Conservation (phyloP, 2,329 filamentous ascomycete genomes). For the Curvularia eragrostidis region DNA sequence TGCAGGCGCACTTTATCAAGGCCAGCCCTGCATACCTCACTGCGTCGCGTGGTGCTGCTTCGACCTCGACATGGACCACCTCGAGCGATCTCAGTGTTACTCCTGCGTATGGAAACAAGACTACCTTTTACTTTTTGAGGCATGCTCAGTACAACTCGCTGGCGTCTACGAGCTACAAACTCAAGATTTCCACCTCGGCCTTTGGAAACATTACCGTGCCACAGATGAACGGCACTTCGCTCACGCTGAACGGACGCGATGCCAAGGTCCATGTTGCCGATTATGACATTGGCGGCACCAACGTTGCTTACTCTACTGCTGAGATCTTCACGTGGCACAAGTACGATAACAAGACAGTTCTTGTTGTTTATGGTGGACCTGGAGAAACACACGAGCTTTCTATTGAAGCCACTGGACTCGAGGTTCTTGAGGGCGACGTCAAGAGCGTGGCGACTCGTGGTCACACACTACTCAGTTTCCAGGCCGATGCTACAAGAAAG, state of each 20-base stretch:
- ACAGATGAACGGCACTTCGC: conserved; percentile 59
- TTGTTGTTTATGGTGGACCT: conserved; percentile 69
- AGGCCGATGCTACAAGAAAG: conserved; percentile 60
- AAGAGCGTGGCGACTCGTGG: conserved; percentile 51
- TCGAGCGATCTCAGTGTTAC: conserved; percentile 65
- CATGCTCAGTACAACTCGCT: conserved; percentile 70
- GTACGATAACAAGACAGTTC: conserved; percentile 63
- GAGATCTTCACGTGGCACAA: conserved; percentile 74
- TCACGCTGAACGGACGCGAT: conserved; percentile 68
- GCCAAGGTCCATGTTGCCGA: conserved; percentile 72
- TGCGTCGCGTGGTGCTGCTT: conserved; percentile 45
- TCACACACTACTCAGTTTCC: conserved; percentile 61
- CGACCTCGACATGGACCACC: conserved; percentile 40
- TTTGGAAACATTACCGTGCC: conserved; percentile 64
- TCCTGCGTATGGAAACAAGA: conserved; percentile 62
- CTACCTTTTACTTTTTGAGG: conserved; percentile 69
- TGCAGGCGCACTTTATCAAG: conserved; percentile 76
- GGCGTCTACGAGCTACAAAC: conserved; percentile 65
- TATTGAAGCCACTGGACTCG: conserved; percentile 49
- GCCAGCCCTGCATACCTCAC: conserved; percentile 74
- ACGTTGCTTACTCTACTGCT: conserved; percentile 70
- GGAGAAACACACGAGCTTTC: conserved; percentile 70
- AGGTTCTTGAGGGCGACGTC: conserved; percentile 53
- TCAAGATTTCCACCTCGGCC: conserved; percentile 67
- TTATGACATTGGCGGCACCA: conserved; percentile 66